A percentile compares a stretch with the other conserved stretches of the same genome.
These are phyloP conservation scores for Trichosporon inkin DNA, from an alignment of 1,284 basidiomycete species.

Conservation along the genomic window DNA sequence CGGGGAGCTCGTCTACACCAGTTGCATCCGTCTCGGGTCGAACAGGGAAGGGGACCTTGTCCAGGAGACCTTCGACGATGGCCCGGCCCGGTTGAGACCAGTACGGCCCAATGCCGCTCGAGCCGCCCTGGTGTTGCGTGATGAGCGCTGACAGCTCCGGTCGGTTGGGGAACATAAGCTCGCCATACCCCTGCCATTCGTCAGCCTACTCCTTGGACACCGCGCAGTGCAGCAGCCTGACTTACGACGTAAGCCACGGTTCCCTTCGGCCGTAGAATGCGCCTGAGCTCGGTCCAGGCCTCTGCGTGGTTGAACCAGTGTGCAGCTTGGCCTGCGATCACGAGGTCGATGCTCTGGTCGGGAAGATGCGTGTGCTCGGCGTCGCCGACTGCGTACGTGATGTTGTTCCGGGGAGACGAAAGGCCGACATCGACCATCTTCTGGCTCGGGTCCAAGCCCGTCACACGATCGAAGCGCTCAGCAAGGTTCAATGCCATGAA, in stretches of 20 bases:
- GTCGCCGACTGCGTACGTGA: constrained; percentile 53
- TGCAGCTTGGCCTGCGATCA: constrained; percentile 72
- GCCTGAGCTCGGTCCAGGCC: constrained; percentile 65
- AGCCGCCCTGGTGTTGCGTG: constrained; percentile 30
- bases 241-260: constrained; percentile 72
- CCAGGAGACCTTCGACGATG: constrained; percentile 67
- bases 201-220: neutral
- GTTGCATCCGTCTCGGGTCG: constrained; percentile 9
- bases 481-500: constrained; percentile 59
- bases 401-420: constrained; percentile 26
- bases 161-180: constrained; percentile 64
- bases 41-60: constrained; percentile 62
- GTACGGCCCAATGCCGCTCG: constrained; percentile 63
- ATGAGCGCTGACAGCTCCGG: constrained; percentile 61
- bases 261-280: constrained; percentile 64
- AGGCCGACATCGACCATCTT: constrained; percentile 68
- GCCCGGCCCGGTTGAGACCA: constrained; percentile 76
- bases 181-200: constrained; percentile 63
- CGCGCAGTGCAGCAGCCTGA: neutral
- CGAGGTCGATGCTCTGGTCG: constrained; percentile 64
- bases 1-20: constrained; percentile 26
- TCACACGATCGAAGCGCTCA: constrained; percentile 58
- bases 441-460: constrained; percentile 68
- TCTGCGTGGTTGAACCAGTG: constrained; percentile 80
- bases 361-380: constrained; percentile 33